phyloP scores from a whole-genome alignment of 768 basidiomycete species.

The Rhizopogon rudus region DNA sequence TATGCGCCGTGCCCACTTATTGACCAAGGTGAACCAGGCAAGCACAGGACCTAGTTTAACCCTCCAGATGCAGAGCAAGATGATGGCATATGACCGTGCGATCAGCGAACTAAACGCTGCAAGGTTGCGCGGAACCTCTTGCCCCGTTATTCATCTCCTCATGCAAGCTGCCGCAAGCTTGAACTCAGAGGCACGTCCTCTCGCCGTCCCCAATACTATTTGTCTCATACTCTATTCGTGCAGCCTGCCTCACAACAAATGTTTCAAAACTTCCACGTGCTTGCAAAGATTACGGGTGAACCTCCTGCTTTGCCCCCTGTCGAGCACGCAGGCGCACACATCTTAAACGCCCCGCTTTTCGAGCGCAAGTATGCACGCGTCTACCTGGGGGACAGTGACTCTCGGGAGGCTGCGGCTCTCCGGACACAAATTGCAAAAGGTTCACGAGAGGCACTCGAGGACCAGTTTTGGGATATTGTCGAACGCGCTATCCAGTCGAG shows the following conservation, averaged over 20 bases:
- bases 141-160: constrained; percentile 69
- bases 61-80: constrained; percentile 84
- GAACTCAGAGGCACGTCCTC: constrained; percentile 43
- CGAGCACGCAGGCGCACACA: constrained; percentile 77
- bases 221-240: constrained; percentile 2
- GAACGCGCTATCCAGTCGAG: constrained; percentile 79
- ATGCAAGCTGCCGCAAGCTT: constrained; percentile 62
- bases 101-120: constrained; percentile 74
- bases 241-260: constrained; percentile 54
- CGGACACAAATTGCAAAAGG: constrained; percentile 75
- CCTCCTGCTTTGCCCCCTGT: constrained; percentile 71
- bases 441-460: constrained; percentile 76
- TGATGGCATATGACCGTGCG: constrained; percentile 93
- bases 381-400: constrained; percentile 63
- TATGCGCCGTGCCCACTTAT: background rate
- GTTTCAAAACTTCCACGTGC: constrained; percentile 66
- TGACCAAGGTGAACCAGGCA: constrained; percentile 25
- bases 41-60: constrained; percentile 51
- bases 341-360: constrained; percentile 72
- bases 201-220: background rate
- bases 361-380: constrained; percentile 80
- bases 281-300: constrained; percentile 72
- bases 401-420: constrained; percentile 60
- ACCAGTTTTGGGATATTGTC: constrained; percentile 82
- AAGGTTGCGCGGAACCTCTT: constrained; percentile 66